Percentiles rank a stretch among this genome's conserved stretches.
Conservation (phyloP, 176 grass and related monocot genomes). For the Otatea glauca region DNA sequence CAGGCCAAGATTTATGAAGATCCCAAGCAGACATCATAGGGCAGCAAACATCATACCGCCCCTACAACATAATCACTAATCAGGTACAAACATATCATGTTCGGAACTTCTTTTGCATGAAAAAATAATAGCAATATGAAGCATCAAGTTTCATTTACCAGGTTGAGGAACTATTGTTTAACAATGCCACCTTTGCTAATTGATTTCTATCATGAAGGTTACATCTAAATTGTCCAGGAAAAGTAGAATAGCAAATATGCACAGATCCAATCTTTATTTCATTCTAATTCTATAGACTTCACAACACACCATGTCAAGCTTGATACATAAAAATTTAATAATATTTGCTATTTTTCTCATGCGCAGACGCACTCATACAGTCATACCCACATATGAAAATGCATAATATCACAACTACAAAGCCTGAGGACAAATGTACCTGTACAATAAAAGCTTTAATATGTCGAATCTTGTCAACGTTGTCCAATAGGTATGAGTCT, state of each 20-base stretch:
- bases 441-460: slow-evolving; percentile 92
- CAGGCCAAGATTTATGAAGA: slow-evolving; percentile 97
- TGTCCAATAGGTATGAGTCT: slow-evolving; percentile 82
- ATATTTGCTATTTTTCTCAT: neutral
- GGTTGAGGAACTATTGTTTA: neutral
- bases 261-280: neutral
- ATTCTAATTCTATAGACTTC: neutral
- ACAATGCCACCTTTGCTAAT: neutral
- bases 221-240: neutral
- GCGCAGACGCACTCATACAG: neutral
- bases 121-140: neutral
- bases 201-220: neutral
- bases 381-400: neutral
- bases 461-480: slow-evolving; percentile 89
- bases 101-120: neutral
- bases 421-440: slow-evolving; percentile 45
- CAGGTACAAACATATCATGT: neutral
- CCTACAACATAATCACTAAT: slow-evolving; percentile 56
- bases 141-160: neutral
- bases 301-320: neutral
- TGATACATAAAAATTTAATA: neutral
- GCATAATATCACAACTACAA: neutral
- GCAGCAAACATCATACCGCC: slow-evolving; percentile 91
- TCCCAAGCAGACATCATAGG: slow-evolving; percentile 99
- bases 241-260: neutral